phyloP scores from a whole-genome alignment of 495 filamentous ascomycete species.

The Aspergillus incahuasiensis region DNA sequence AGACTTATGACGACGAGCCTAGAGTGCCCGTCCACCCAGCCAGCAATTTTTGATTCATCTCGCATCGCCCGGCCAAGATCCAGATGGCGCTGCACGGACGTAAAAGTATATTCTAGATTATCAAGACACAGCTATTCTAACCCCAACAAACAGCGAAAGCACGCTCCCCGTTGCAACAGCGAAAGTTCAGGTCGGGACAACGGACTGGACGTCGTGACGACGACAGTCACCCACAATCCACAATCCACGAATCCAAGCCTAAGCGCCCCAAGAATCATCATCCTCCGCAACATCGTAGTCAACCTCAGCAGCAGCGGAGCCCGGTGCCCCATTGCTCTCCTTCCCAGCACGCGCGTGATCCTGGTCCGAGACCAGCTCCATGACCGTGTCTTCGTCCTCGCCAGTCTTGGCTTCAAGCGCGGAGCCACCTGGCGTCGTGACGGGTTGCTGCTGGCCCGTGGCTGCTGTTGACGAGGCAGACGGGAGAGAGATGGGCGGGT shows the following conservation, averaged over 20 bases:
- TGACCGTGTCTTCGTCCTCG: slow-evolving; percentile 33
- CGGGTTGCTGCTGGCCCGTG: neutral
- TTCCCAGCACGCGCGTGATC: slow-evolving; percentile 6
- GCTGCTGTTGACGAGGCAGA: slow-evolving; percentile 9
- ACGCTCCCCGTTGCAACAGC: neutral
- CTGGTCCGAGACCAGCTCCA: slow-evolving; percentile 28
- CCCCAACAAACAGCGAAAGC: neutral
- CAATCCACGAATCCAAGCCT: too few species aligned
- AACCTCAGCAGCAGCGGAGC: slow-evolving; percentile 31
- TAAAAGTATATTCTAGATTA: neutral
- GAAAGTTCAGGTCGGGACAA: too few species aligned
- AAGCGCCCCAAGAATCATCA: slow-evolving; percentile 43
- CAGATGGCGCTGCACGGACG: too few species aligned
- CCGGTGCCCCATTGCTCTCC: slow-evolving; percentile 9
- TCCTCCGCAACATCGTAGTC: slow-evolving; percentile 52
- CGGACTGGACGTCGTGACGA: too few species aligned
- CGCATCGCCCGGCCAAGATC: too few species aligned
- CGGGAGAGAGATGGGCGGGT: slow-evolving; percentile 28
- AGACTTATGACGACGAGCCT: too few species aligned
- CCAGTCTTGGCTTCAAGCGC: slow-evolving; percentile 22
- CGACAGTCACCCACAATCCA: too few species aligned
- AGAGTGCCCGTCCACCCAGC: too few species aligned
- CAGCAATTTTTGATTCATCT: too few species aligned
- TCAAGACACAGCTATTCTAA: neutral
- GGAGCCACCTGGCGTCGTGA: neutral